Conservation (phyloP, 176 grass and related monocot genomes). For the Eragrostis curvula region DNA sequence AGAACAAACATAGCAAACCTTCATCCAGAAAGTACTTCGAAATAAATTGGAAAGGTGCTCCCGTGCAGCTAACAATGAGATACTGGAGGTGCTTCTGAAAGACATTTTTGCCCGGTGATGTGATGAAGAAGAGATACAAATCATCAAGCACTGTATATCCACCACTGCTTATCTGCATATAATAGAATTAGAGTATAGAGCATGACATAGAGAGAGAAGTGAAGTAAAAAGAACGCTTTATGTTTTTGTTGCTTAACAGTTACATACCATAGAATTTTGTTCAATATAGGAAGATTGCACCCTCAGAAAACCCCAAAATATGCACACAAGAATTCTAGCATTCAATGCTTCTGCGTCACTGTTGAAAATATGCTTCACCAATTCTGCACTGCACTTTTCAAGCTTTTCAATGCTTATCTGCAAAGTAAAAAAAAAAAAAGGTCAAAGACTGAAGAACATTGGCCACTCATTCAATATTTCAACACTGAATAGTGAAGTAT, state of each 20-base stretch:
- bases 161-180: constrained; percentile 49
- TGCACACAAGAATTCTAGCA: constrained; percentile 68
- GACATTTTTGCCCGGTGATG: constrained; percentile 55
- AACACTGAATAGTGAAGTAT: constrained; percentile 39
- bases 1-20: constrained; percentile 60
- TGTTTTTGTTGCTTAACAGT: constrained; percentile 41
- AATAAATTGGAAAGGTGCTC: constrained; percentile 75
- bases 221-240: constrained; percentile 15
- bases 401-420: constrained; percentile 66
- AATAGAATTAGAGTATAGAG: constrained; percentile 34
- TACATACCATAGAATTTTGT: constrained; percentile 56
- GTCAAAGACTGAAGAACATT: constrained; percentile 8
- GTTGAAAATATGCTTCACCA: constrained; percentile 72
- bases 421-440: constrained; percentile 11
- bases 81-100: constrained; percentile 80
- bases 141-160: constrained; percentile 58
- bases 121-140: constrained; percentile 77
- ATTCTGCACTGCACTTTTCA: constrained; percentile 57
- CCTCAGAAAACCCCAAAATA: constrained; percentile 85
- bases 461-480: background rate
- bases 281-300: constrained; percentile 52
- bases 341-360: constrained; percentile 68
- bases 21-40: constrained; percentile 85
- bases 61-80: constrained; percentile 74
- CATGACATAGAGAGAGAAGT: constrained; percentile 29